These are phyloP conservation scores for Olyra latifolia DNA, from an alignment of 176 grass and related monocot species.

Conservation along the genomic window DNA sequence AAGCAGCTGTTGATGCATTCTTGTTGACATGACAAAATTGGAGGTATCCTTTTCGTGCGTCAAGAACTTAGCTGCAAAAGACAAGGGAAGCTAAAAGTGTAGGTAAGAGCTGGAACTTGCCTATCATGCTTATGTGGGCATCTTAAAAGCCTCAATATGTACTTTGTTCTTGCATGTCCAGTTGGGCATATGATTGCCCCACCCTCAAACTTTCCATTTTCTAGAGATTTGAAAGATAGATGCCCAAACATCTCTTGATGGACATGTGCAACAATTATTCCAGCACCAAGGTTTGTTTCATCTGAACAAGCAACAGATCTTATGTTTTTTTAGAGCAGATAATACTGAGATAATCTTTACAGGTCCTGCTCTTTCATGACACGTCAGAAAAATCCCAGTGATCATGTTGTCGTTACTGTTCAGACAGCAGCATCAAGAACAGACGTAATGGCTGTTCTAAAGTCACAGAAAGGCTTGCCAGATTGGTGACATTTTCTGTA, in stretches of 20 bases:
- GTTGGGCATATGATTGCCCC: slow-evolving; percentile 30
- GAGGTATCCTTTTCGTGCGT: slow-evolving; percentile 22
- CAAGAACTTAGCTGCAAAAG: slow-evolving; percentile 14
- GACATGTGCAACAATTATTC: slow-evolving; percentile 3
- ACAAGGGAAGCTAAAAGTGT: slow-evolving; percentile 25
- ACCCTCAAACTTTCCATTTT: slow-evolving; percentile 11
- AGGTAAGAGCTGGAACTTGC: slow-evolving; percentile 18
- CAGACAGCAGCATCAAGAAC: not conserved
- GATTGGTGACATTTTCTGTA: not conserved
- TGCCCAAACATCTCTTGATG: slow-evolving; percentile 4
- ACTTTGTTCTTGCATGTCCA: slow-evolving; percentile 21
- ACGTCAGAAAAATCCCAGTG: not conserved
- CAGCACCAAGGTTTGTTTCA: not conserved
- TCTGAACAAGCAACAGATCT: not conserved
- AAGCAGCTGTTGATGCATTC: slow-evolving; percentile 6
- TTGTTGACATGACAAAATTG: slow-evolving; percentile 11
- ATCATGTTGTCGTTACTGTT: not conserved
- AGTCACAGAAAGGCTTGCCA: not conserved
- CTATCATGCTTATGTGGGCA: slow-evolving; percentile 15
- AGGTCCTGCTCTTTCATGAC: not conserved
- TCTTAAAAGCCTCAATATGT: slow-evolving; percentile 22
- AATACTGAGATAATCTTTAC: not conserved
- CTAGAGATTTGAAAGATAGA: not conserved
- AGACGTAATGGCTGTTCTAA: not conserved
- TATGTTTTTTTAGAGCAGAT: not conserved